phyloP scores from a whole-genome alignment of 2,329 filamentous ascomycete species.

The Periconia sp. region DNA sequence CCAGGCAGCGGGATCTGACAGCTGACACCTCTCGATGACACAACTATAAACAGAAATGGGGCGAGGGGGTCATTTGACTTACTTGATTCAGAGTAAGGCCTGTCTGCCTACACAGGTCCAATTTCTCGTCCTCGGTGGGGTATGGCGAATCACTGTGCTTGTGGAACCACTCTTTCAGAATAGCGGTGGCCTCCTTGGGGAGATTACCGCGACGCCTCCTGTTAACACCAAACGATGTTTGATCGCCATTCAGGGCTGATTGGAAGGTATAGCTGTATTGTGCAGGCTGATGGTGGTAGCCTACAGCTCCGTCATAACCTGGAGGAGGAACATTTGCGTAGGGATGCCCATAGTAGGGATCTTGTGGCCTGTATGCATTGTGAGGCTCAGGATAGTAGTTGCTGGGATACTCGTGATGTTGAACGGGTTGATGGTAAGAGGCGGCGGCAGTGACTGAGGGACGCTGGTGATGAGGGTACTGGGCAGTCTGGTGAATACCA shows the following conservation, averaged over 20 bases:
- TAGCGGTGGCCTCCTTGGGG: constrained; percentile 86
- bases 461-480: constrained; percentile 12
- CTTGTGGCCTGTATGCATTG: constrained; percentile 16
- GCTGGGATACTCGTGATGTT: constrained; percentile 16
- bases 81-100: constrained; percentile 75
- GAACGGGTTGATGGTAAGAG: constrained; percentile 10
- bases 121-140: constrained; percentile 85
- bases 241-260: constrained; percentile 27
- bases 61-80: constrained; percentile 8
- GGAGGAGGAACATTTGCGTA: constrained; percentile 16
- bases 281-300: constrained; percentile 6
- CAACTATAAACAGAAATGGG: constrained; percentile 54
- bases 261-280: constrained; percentile 33
- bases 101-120: constrained; percentile 75
- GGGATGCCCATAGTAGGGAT: constrained; percentile 20
- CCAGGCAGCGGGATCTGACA: background rate
- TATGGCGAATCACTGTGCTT: constrained; percentile 65
- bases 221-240: constrained; percentile 34
- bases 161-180: constrained; percentile 76
- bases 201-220: constrained; percentile 75
- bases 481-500: constrained; percentile 14
- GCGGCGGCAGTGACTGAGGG: constrained; percentile 6
- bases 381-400: constrained; percentile 33
- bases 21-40: constrained; percentile 15
- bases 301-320: constrained; percentile 21